Evolutionary conservation across 2,329 filamentous ascomycete species (phyloP).

Genomic region (Curvularia lunata): DNA sequence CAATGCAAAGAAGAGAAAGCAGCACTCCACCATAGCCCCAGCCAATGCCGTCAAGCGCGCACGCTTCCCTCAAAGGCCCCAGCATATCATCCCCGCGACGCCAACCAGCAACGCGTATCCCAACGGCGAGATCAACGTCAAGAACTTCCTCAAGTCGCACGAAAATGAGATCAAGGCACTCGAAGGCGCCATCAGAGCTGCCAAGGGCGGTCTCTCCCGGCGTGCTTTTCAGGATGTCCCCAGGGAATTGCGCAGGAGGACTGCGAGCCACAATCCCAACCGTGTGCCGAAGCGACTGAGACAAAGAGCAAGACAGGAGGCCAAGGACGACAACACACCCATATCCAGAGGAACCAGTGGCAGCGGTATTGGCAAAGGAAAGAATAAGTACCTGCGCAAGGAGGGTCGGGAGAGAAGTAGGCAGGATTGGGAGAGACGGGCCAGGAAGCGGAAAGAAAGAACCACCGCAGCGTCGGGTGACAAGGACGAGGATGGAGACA

Average conservation of each 20-base stretch:
- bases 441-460: slow-evolving; percentile 51
- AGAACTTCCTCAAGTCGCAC: slow-evolving; percentile 81
- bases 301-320: slow-evolving; percentile 71
- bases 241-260: slow-evolving; percentile 79
- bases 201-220: slow-evolving; percentile 67
- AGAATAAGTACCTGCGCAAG: slow-evolving; percentile 64
- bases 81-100: slow-evolving; percentile 39
- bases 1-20: slow-evolving; percentile 34
- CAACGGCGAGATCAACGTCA: slow-evolving; percentile 81
- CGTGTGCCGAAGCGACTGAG: slow-evolving; percentile 81
- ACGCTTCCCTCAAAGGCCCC: slow-evolving; percentile 35
- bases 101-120: slow-evolving; percentile 59
- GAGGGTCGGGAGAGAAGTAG: slow-evolving; percentile 78
- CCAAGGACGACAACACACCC: slow-evolving; percentile 90
- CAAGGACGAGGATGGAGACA: slow-evolving; percentile 21
- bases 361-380: slow-evolving; percentile 59
- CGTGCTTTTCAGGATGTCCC: slow-evolving; percentile 93
- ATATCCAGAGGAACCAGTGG: slow-evolving; percentile 71
- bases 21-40: slow-evolving; percentile 17
- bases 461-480: slow-evolving; percentile 36
- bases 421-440: slow-evolving; percentile 65
- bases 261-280: slow-evolving; percentile 94
- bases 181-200: slow-evolving; percentile 78
- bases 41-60: slow-evolving; percentile 27
- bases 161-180: slow-evolving; percentile 89